phyloP scores from a whole-genome alignment of 2,329 filamentous ascomycete genomes.

The Moelleriella libera region DNA sequence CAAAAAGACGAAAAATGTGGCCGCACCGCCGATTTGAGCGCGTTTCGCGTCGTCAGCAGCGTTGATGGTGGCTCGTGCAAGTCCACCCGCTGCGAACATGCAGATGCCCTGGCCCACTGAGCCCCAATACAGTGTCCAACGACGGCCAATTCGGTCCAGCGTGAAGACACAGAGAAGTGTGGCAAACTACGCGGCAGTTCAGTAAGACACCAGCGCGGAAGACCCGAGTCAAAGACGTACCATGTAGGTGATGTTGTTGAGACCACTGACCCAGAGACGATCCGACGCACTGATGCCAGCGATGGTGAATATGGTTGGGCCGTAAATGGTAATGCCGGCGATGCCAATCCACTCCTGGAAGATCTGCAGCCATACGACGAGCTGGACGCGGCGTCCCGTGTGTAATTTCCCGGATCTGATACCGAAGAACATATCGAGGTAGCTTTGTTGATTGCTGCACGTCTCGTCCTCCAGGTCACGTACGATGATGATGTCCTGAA shows the following conservation, averaged over 20 bases:
- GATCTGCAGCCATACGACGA: constrained; percentile 59
- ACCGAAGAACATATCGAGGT: constrained; percentile 53
- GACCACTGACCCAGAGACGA: constrained; percentile 48
- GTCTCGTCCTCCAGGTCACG: constrained; percentile 49
- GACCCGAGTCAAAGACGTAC: background rate
- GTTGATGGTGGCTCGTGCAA: constrained; percentile 35
- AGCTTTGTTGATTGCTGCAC: constrained; percentile 36
- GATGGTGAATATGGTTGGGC: constrained; percentile 46
- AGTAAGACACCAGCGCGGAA: no score
- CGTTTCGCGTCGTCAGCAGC: constrained; percentile 26
- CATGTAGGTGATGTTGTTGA: constrained; percentile 38
- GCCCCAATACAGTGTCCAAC: constrained; percentile 59
- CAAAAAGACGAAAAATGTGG: constrained; percentile 55
- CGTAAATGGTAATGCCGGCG: constrained; percentile 51
- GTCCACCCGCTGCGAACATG: constrained; percentile 53
- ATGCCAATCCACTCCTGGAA: constrained; percentile 60
- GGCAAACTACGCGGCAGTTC: constrained; percentile 24
- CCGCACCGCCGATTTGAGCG: constrained; percentile 45
- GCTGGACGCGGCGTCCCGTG: constrained; percentile 51
- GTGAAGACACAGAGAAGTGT: constrained; percentile 59
- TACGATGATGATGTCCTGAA: constrained; percentile 52
- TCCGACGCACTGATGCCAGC: constrained; percentile 49
- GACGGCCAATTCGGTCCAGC: constrained; percentile 51
- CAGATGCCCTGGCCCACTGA: constrained; percentile 47
- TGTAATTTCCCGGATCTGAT: constrained; percentile 51